Percentiles rank a stretch among this genome's conserved stretches.
Evolutionary conservation across 1,284 basidiomycete genomes (phyloP).

Genomic region (Naganishia sp.): DNA sequence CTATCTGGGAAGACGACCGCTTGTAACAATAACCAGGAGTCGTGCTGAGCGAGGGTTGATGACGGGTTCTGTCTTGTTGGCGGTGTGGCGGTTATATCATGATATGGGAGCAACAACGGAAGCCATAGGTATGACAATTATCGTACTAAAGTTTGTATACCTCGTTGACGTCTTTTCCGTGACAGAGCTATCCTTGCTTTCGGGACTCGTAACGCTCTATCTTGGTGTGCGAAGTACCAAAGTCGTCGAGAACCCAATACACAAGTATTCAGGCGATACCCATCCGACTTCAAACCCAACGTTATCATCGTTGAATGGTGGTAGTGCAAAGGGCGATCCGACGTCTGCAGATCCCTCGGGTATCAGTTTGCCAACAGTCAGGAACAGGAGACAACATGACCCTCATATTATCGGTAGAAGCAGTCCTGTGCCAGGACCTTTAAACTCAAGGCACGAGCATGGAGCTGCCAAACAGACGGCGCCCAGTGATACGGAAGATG

Average conservation of each 20-base stretch:
- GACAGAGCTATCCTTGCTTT: slow-evolving; percentile 41
- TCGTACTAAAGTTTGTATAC: background rate
- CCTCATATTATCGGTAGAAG: slow-evolving; percentile 21
- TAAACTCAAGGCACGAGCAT: background rate
- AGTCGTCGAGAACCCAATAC: background rate
- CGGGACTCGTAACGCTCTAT: slow-evolving; percentile 41
- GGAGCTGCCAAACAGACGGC: background rate
- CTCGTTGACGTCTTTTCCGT: background rate
- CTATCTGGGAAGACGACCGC: background rate
- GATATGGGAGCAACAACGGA: slow-evolving; percentile 48
- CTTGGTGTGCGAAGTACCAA: slow-evolving; percentile 31
- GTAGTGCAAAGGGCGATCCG: background rate
- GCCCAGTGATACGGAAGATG: slow-evolving; percentile 36
- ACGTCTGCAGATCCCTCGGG: background rate
- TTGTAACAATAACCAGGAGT: slow-evolving; percentile 40
- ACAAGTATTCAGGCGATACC: background rate
- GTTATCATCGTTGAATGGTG: too few relatives aligned
- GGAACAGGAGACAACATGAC: slow-evolving; percentile 34
- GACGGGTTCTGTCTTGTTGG: slow-evolving; percentile 41
- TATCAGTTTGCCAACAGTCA: background rate
- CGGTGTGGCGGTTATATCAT: slow-evolving; percentile 40
- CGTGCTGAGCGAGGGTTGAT: slow-evolving; percentile 46
- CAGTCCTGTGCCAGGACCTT: slow-evolving; percentile 34
- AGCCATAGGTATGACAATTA: slow-evolving; percentile 42
- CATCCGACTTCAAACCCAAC: background rate